Conservation (phyloP, 192 early-diverging fungal genomes). For the Entophlyctis helioformis region DNA sequence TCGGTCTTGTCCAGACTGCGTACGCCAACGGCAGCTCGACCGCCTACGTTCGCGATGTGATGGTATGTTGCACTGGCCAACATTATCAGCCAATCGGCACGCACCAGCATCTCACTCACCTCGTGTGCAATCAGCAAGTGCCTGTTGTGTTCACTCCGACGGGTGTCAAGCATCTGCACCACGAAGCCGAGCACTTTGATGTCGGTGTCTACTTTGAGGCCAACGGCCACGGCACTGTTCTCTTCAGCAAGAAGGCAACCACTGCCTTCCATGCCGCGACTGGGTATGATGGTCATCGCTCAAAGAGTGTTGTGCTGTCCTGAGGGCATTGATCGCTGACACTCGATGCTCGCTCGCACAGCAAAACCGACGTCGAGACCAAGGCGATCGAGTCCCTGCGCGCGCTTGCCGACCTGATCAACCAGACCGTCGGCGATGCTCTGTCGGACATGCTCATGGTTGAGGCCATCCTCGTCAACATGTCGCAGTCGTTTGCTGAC, state of each 20-base stretch:
- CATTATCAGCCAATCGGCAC: too few species aligned
- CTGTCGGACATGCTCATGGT: conserved; percentile 91
- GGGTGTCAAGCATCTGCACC: conserved; percentile 98
- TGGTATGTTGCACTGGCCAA: conserved; percentile 37
- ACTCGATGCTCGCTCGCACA: conserved; percentile 5
- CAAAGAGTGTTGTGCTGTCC: too few species aligned
- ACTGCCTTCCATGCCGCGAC: conserved; percentile 59
- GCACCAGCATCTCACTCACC: too few species aligned
- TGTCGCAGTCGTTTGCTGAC: conserved; percentile 64
- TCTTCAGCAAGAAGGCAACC: conserved; percentile 74
- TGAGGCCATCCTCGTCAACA: conserved; percentile 78
- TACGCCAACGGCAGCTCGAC: conserved; percentile 98
- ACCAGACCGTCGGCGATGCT: conserved; percentile 98
- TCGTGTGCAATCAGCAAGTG: conserved; percentile 69
- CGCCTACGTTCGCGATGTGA: conserved; percentile 73
- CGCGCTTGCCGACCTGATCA: conserved; percentile 86
- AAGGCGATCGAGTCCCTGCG: conserved; percentile 68
- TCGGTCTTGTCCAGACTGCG: conserved; percentile 98
- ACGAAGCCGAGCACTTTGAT: conserved; percentile 93
- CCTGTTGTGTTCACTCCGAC: conserved; percentile 93
- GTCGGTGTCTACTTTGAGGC: conserved; percentile 99
- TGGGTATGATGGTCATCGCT: too few species aligned
- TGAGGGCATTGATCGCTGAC: background rate
- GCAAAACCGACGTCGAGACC: conserved; percentile 60
- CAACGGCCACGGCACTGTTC: conserved; percentile 96